A percentile compares a stretch with the other conserved stretches of the same genome.
These are phyloP conservation scores for Comarum palustre DNA, from an alignment of 306 rosid genomes.

Conservation along the genomic window DNA sequence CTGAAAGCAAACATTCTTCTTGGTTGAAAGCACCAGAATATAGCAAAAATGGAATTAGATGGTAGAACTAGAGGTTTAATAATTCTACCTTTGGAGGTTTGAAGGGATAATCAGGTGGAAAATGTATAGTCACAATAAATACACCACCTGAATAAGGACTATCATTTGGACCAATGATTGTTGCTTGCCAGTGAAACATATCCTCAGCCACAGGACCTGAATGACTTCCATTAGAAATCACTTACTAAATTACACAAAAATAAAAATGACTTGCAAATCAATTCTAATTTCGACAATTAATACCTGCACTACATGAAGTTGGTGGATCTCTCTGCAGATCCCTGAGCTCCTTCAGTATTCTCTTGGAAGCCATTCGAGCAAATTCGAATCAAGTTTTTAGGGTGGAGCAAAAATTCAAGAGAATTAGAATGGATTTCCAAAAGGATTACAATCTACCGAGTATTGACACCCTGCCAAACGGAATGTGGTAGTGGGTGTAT, in stretches of 20 bases:
- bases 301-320: slow-evolving; percentile 98
- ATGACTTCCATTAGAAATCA: slow-evolving; percentile 13
- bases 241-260: not conserved
- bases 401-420: not conserved
- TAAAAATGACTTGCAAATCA: not conserved
- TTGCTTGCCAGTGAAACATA: slow-evolving; percentile 98
- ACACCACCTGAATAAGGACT: slow-evolving; percentile 95
- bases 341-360: slow-evolving; percentile 86
- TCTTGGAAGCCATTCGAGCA: slow-evolving; percentile 72
- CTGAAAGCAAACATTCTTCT: slow-evolving; percentile 31
- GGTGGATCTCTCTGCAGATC: slow-evolving; percentile 98
- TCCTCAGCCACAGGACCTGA: slow-evolving; percentile 87
- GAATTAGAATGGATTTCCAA: not conserved
- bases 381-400: not conserved
- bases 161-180: slow-evolving; percentile 93
- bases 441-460: slow-evolving; percentile 18
- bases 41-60: not conserved
- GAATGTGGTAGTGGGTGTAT: slow-evolving; percentile 27
- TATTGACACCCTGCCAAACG: slow-evolving; percentile 17
- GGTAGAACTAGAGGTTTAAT: no score
- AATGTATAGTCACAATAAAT: slow-evolving; percentile 81
- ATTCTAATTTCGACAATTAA: slow-evolving; percentile 2
- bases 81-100: slow-evolving; percentile 99
- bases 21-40: not conserved
- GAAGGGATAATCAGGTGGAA: slow-evolving; percentile 95